A percentile compares a stretch with the other conserved stretches of the same genome.
These are phyloP conservation scores for Pestalotiopsis sp. DNA, from an alignment of 2,329 filamentous ascomycete species.

Conservation along the genomic window DNA sequence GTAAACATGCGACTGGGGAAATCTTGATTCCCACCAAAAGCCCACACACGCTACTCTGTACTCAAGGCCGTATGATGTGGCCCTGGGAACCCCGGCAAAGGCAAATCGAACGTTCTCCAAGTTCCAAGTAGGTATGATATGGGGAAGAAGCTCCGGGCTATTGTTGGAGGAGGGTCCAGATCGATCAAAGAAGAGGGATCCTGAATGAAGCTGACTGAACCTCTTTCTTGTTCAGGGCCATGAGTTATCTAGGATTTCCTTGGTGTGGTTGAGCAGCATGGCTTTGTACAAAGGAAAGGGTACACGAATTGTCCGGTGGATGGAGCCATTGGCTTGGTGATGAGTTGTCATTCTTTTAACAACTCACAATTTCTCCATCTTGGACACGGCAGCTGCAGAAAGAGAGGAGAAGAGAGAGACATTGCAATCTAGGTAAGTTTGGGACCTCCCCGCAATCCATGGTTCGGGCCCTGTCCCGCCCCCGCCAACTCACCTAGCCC, in stretches of 20 bases:
- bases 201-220: neutral
- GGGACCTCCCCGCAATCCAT: neutral
- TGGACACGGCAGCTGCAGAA: neutral
- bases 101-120: neutral
- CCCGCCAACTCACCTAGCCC: neutral
- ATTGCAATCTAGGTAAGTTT: neutral
- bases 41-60: neutral
- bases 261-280: neutral
- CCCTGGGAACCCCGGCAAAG: conserved; percentile 6
- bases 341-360: no score
- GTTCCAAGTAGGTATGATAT: no score
- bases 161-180: neutral
- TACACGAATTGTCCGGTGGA: no score
- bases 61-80: conserved; percentile 6
- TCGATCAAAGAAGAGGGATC: neutral
- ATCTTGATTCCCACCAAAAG: conserved; percentile 4
- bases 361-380: neutral
- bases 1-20: neutral
- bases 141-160: conserved; percentile 3
- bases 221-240: neutral
- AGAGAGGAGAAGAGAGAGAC: neutral
- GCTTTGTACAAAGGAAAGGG: neutral
- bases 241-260: neutral
- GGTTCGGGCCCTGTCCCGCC: neutral
- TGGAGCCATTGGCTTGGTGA: no score